Conservation (phyloP, 1,284 basidiomycete genomes). For the Boletus albobrunnescens region DNA sequence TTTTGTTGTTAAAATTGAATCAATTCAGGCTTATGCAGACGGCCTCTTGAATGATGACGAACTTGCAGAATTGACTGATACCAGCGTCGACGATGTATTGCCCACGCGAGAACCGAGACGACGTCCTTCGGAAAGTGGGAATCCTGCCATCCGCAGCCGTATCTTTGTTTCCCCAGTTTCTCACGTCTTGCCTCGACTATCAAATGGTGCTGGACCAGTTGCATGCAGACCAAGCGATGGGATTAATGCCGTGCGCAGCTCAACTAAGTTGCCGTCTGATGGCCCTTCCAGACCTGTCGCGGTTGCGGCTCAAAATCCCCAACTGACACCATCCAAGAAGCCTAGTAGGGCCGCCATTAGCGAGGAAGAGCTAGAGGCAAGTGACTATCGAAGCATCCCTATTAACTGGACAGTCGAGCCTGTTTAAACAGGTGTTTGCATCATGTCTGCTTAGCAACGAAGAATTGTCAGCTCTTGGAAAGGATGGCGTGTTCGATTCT, state of each 20-base stretch:
- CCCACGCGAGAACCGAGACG: conserved; percentile 1
- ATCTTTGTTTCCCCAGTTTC: neutral
- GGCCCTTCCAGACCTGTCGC: neutral
- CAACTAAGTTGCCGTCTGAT: neutral
- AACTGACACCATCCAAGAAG: neutral
- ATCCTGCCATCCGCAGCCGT: neutral
- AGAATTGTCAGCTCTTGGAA: conserved; percentile 20
- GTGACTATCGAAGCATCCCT: neutral
- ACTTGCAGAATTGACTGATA: conserved; percentile 5
- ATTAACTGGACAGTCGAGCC: conserved; percentile 1
- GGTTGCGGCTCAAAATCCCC: neutral
- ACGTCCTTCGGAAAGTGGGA: neutral
- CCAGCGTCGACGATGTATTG: neutral
- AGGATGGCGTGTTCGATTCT: conserved; percentile 28
- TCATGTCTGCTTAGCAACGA: conserved; percentile 24
- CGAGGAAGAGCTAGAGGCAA: conserved; percentile 27
- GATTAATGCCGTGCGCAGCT: neutral
- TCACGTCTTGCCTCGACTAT: neutral
- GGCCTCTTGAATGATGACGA: conserved; percentile 14
- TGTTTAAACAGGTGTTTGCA: conserved; percentile 22
- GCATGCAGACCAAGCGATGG: neutral
- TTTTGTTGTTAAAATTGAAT: conserved; percentile 6
- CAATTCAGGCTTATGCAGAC: conserved; percentile 24
- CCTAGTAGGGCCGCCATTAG: neutral
- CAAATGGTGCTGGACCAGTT: neutral